A percentile compares a stretch with the other conserved stretches of the same genome.
Conservation (phyloP, 768 basidiomycete species). For the Kwoniella dejecticola region DNA sequence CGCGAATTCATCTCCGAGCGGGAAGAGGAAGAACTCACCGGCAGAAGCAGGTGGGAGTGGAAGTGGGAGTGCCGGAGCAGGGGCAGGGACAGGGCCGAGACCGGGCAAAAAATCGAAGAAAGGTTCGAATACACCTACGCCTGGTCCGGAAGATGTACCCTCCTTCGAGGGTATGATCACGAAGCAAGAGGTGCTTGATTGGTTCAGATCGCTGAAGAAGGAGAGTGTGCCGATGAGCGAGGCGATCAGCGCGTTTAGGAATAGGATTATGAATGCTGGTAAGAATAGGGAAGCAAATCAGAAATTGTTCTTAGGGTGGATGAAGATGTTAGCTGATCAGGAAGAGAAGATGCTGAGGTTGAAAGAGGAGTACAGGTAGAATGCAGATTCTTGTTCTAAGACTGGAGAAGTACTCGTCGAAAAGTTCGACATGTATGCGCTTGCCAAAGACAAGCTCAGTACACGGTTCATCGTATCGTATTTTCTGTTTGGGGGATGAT, state of each 20-base stretch:
- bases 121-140: slow-evolving; percentile 37
- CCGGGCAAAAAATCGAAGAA: slow-evolving; percentile 42
- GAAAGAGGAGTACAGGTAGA: slow-evolving; percentile 30
- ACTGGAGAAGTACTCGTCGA: too few species aligned
- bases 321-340: slow-evolving; percentile 29
- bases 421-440: too few species aligned
- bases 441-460: background rate
- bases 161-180: slow-evolving; percentile 45
- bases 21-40: slow-evolving; percentile 2
- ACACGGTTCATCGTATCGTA: background rate
- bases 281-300: slow-evolving; percentile 33
- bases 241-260: slow-evolving; percentile 34
- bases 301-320: slow-evolving; percentile 30
- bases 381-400: background rate
- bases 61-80: too few species aligned
- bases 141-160: slow-evolving; percentile 29
- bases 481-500: too few species aligned
- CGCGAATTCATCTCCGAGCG: background rate
- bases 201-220: slow-evolving; percentile 28
- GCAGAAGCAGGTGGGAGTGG: background rate
- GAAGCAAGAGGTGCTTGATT: slow-evolving; percentile 35
- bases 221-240: slow-evolving; percentile 29
- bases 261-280: slow-evolving; percentile 21
- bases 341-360: slow-evolving; percentile 29
- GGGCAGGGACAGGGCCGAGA: slow-evolving; percentile 9